These are phyloP conservation scores for Cytospora leucostoma DNA, from an alignment of 2,329 filamentous ascomycete genomes.

Conservation along the genomic window DNA sequence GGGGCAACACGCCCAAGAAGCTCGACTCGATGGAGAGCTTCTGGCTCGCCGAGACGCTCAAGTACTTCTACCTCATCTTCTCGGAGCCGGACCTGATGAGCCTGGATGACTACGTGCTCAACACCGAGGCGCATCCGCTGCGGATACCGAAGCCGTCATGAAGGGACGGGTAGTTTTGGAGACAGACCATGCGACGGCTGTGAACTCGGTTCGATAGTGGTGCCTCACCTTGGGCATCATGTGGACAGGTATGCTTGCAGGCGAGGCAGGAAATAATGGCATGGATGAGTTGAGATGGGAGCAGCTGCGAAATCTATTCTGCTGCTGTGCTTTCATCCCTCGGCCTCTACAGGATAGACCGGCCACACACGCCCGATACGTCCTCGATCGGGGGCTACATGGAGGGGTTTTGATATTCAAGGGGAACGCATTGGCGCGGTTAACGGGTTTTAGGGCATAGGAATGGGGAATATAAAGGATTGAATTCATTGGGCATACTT, in stretches of 20 bases:
- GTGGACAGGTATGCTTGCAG: not conserved
- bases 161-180: not conserved
- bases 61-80: slow-evolving; percentile 77
- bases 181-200: not conserved
- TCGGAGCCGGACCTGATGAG: slow-evolving; percentile 63
- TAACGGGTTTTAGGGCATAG: not conserved
- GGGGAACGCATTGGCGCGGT: not conserved
- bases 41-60: slow-evolving; percentile 75
- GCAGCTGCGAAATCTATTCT: not conserved
- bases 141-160: slow-evolving; percentile 31
- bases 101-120: slow-evolving; percentile 70
- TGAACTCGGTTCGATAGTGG: not conserved
- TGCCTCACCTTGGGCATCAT: not conserved
- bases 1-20: slow-evolving; percentile 41
- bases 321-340: not conserved
- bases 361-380: not conserved
- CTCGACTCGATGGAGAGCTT: slow-evolving; percentile 57
- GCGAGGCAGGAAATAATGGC: not conserved
- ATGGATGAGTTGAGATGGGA: not conserved
- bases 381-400: not conserved
- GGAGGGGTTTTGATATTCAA: not conserved
- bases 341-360: not conserved
- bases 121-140: slow-evolving; percentile 58
- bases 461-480: not conserved
- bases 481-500: not conserved